Percentiles rank a stretch among this genome's conserved stretches.
Conservation (phyloP, 805 yeast species). For the Priceomyces castillae region DNA sequence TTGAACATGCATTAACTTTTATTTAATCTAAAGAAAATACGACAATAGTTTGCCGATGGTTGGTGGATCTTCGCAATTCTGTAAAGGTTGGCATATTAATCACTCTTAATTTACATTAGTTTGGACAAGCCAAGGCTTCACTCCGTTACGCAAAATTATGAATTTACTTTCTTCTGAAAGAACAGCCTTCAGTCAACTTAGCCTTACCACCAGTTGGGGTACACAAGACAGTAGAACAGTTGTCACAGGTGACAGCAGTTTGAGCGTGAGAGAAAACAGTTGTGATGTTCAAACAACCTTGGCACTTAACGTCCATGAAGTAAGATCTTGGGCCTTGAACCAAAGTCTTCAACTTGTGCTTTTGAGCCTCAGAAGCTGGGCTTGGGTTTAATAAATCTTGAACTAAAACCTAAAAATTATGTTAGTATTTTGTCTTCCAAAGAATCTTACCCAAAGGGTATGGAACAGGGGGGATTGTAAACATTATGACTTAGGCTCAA, state of each 20-base stretch:
- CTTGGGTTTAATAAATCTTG: slow-evolving; percentile 98
- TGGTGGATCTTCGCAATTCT: background rate
- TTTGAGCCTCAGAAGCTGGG: slow-evolving; percentile 93
- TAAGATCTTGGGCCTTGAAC: slow-evolving; percentile 98
- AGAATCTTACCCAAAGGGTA: no score
- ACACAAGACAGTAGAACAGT: slow-evolving; percentile 97
- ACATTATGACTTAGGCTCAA: background rate
- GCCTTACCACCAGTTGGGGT: slow-evolving; percentile 99
- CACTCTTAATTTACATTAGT: slow-evolving; percentile 2
- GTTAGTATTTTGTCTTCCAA: slow-evolving; percentile 17
- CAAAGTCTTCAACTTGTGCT: slow-evolving; percentile 96
- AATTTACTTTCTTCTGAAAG: slow-evolving; percentile 96
- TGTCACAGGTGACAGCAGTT: slow-evolving; percentile 99
- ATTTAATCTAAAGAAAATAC: slow-evolving; percentile 3
- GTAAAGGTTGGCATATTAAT: background rate
- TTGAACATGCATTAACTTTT: slow-evolving; percentile 11
- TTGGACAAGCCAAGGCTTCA: background rate
- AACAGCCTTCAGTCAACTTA: slow-evolving; percentile 98
- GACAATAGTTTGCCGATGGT: background rate
- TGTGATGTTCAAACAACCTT: slow-evolving; percentile 98
- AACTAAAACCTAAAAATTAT: slow-evolving; percentile 77
- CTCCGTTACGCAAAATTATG: background rate
- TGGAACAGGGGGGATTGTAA: no score
- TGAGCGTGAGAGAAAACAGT: slow-evolving; percentile 99
- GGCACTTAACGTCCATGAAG: slow-evolving; percentile 99